Evolutionary conservation across 345 rosid genomes (phyloP).

Genomic region (Anastatica hierochuntica): DNA sequence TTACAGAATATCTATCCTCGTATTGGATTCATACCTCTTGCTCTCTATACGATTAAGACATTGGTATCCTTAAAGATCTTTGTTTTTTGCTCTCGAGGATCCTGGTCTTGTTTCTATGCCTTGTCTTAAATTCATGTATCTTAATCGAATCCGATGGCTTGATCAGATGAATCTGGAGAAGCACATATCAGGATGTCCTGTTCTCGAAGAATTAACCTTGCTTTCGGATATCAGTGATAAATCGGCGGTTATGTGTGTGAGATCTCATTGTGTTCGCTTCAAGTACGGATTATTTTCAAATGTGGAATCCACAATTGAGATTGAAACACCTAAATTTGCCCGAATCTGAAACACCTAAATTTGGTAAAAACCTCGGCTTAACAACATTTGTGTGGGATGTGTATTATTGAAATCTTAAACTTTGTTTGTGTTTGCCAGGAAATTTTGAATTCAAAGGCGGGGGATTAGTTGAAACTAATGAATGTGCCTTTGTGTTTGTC

Average conservation of each 20-base stretch:
- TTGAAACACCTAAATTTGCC: conserved; percentile 9
- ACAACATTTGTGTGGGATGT: no score
- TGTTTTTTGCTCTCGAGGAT: neutral
- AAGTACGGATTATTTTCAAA: neutral
- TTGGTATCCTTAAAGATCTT: conserved; percentile 1
- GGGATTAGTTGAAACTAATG: neutral
- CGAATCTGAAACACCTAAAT: neutral
- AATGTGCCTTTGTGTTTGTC: neutral
- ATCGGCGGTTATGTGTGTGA: neutral
- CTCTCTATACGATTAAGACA: neutral
- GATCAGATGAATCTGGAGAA: neutral
- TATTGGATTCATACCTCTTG: neutral
- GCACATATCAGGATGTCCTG: neutral
- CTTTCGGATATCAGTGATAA: neutral
- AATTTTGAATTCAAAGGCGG: neutral
- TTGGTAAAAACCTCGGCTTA: neutral
- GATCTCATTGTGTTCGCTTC: neutral
- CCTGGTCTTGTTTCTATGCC: neutral
- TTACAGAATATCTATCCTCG: neutral
- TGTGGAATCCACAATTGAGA: neutral
- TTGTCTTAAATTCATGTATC: neutral
- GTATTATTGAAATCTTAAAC: neutral
- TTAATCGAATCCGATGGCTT: neutral
- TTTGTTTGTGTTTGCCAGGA: neutral
- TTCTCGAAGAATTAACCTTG: conserved; percentile 5